phyloP scores from a whole-genome alignment of 352 stramenopile species.

The Pilasporangium apinafurcum region DNA sequence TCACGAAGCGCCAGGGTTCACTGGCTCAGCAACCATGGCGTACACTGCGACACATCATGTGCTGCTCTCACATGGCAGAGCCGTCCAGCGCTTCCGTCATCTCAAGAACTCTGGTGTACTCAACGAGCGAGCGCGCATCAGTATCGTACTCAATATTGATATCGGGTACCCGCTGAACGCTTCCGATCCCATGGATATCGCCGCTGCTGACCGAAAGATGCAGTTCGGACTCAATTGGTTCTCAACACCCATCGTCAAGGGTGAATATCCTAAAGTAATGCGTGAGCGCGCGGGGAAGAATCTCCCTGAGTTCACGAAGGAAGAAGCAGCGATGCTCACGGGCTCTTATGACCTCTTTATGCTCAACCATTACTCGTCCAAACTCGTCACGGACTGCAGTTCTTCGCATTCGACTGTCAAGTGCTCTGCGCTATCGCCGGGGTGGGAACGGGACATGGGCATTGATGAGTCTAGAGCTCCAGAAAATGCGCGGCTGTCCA shows the following conservation, averaged over 20 bases:
- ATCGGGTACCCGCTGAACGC: slow-evolving; percentile 69
- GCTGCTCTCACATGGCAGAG: slow-evolving; percentile 84
- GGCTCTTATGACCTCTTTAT: slow-evolving; percentile 92
- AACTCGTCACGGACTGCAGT: slow-evolving; percentile 41
- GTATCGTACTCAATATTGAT: slow-evolving; percentile 90
- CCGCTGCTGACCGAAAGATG: slow-evolving; percentile 76
- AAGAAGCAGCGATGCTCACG: slow-evolving; percentile 68
- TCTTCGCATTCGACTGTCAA: slow-evolving; percentile 19
- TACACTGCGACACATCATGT: slow-evolving; percentile 85
- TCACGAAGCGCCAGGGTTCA: slow-evolving; percentile 20
- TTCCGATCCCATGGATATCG: slow-evolving; percentile 28
- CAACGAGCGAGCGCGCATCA: slow-evolving; percentile 66
- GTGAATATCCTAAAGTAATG: slow-evolving; percentile 92
- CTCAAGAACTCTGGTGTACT: slow-evolving; percentile 44
- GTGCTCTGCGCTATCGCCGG: slow-evolving; percentile 27
- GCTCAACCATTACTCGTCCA: slow-evolving; percentile 90
- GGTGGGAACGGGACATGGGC: slow-evolving; percentile 40
- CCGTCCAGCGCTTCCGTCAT: slow-evolving; percentile 81
- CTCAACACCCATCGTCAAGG: slow-evolving; percentile 82
- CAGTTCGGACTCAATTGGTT: slow-evolving; percentile 93
- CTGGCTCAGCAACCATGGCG: slow-evolving; percentile 27
- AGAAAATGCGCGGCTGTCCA: slow-evolving; percentile 44
- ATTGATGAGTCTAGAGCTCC: slow-evolving; percentile 48
- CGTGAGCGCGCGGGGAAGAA: slow-evolving; percentile 55
- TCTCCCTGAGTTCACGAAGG: slow-evolving; percentile 82